phyloP scores from a whole-genome alignment of 2,329 filamentous ascomycete species.

The Pseudogymnoascus sp. region DNA sequence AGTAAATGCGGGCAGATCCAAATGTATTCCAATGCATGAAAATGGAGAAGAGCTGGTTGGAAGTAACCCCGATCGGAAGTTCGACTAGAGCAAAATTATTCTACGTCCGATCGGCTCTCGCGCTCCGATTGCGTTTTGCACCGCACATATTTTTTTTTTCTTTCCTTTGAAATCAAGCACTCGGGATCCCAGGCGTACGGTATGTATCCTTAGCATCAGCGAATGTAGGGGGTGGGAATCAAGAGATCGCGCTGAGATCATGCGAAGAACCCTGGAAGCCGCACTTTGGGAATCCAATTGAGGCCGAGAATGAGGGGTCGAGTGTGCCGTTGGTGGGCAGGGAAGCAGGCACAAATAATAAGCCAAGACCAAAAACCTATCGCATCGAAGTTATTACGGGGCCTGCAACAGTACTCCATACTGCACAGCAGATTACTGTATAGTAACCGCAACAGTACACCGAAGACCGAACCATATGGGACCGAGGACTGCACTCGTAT shows the following conservation, averaged over 20 bases:
- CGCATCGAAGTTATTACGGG: not conserved
- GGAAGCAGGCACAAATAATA: not conserved
- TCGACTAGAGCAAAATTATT: not conserved
- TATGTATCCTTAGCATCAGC: not conserved
- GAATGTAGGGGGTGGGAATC: not conserved
- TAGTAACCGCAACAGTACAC: not conserved
- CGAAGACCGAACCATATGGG: not conserved
- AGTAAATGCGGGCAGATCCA: conserved; percentile 9
- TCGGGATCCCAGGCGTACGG: not conserved
- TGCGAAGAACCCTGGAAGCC: conserved; percentile 6
- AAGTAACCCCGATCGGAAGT: conserved; percentile 6
- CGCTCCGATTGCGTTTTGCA: not conserved
- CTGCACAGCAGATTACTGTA: not conserved
- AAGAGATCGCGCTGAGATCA: conserved; percentile 3
- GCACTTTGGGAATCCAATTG: conserved; percentile 9
- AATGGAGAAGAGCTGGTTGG: conserved; percentile 5
- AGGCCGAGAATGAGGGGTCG: conserved; percentile 2
- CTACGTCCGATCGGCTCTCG: not conserved
- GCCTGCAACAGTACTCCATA: not conserved
- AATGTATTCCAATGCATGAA: conserved; percentile 11
- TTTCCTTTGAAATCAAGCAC: not conserved
- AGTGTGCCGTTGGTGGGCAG: not conserved
- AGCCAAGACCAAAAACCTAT: conserved; percentile 5
- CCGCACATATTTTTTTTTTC: not conserved
- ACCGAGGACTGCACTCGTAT: not conserved